Evolutionary conservation across 2,329 filamentous ascomycete genomes (phyloP), one percentile per base, ranked within the genome.

Genomic region (Fusarium incarnatum): DNA sequence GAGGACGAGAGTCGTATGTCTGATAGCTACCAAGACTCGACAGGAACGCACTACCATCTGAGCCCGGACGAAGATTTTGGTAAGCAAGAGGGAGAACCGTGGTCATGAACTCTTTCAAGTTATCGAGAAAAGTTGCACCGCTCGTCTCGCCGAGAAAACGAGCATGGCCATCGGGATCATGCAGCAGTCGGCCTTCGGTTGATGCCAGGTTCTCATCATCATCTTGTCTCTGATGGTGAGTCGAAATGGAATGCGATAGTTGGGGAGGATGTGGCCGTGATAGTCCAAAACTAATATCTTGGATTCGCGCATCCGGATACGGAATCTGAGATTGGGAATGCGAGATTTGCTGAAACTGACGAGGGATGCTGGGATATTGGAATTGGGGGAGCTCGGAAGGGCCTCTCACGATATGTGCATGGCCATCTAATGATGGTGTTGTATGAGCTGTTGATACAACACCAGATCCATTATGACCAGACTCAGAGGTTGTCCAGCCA

Each of bases 131-230:
- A 2, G 81, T 84, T 13, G 83, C 83, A 18, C 83, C 84, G 23
- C 84, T 85, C 10, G 84, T 85, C 70, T 83, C 82, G 41, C 85
- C 85, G 4, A 84, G 79, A 70, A 83, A 86, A 15, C 83, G 81
- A 2, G 79, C 75, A 25, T 79, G 82, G 25, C 83, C 83, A 46
- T 82, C 79, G 5, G 76, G 74, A 62, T 86, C 84, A 27, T 81
- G 77, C 8, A 86, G 78, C 20, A 84, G 74, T 22, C 81, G 78
- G 10, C 83, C 83, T n/a, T 83, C 74, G 8, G 71, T 77, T 20
- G 74, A 60, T 16, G 61, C 68, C 28, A 68, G 63, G 12, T 69
- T 70, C 23, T 75, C 72, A 25, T 75, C 74, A 6, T 76, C 74
- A 28, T 76, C 73, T 9, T 71, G 70, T 10, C 60, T 62, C 9